A percentile compares a stretch with the other conserved stretches of the same genome.
These are phyloP conservation scores for Trichoderma sp. DNA, from an alignment of 2,329 filamentous ascomycete genomes.

Conservation along the genomic window DNA sequence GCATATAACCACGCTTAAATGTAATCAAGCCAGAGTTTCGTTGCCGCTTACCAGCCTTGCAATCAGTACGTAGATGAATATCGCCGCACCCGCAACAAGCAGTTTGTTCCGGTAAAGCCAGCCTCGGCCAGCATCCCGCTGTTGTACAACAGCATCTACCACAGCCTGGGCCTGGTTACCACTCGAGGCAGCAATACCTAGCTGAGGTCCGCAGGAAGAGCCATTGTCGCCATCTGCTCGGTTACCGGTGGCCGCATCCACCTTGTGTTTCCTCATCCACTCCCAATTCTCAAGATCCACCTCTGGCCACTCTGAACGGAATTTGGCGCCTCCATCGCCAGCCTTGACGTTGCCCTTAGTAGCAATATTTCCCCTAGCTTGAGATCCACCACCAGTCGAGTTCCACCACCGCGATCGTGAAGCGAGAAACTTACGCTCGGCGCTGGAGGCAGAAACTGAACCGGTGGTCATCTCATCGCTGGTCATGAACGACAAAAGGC, in stretches of 20 bases:
- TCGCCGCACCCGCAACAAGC: constrained; percentile 64
- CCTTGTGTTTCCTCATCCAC: constrained; percentile 82
- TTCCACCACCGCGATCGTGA: constrained; percentile 92
- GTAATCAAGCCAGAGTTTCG: constrained; percentile 27
- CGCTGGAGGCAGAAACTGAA: constrained; percentile 73
- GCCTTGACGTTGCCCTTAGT: constrained; percentile 81
- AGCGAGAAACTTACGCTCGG: constrained; percentile 78
- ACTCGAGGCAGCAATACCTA: constrained; percentile 60
- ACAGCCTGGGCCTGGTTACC: constrained; percentile 67
- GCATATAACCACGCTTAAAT: background rate
- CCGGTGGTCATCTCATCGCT: constrained; percentile 98
- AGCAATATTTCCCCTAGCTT: constrained; percentile 53
- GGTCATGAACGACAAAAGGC: constrained; percentile 96
- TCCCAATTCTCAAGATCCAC: constrained; percentile 85
- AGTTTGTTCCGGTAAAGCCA: constrained; percentile 83
- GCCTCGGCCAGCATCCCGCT: constrained; percentile 76
- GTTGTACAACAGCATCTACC: constrained; percentile 75
- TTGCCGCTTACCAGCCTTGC: constrained; percentile 68
- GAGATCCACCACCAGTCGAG: constrained; percentile 82
- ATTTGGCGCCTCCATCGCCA: constrained; percentile 90
- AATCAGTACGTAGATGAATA: constrained; percentile 83
- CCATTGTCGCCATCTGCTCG: constrained; percentile 52
- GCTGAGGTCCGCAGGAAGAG: constrained; percentile 52
- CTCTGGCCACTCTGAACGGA: constrained; percentile 86
- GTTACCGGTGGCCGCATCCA: constrained; percentile 76